Evolutionary conservation across 2,329 filamentous ascomycete species (phyloP), one percentile per base, ranked within the genome.

Genomic region (Monilinia polystroma): DNA sequence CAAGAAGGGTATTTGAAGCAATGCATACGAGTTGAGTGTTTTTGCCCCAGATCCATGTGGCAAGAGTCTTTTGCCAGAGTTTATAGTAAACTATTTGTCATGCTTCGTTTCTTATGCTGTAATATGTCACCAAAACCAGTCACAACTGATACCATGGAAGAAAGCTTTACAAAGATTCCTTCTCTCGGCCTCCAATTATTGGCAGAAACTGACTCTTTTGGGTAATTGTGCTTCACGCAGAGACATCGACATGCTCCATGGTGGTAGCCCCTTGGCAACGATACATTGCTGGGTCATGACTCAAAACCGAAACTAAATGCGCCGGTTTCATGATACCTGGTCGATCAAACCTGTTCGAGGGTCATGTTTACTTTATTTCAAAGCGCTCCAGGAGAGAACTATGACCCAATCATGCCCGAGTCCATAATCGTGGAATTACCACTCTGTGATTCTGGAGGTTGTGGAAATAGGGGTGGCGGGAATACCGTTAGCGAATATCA

Each of bases 401-500:
- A n/a, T 29, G 4, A 35, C n/a, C 43, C 26, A 60, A 35, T 20
- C 23, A 49, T 16, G 32, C 5, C 32, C 32, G 4, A 35, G 32
- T 35, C 26, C n/a, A 5, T 29, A 35, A 47, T 60, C 18, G 43
- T 60, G 26, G 26, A 5, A 43, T 60, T 35, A 18, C 26, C 29
- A 29, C 52, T 54, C 7, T 20, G 29, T 54, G 52, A 32, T 6
- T n/a, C 29, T 53, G 52, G 52, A 35, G 29, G 52, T 35, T n/a
- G 11, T 54, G 29, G 18, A 18, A 60, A 60, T 38, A 53, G 60
- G 49, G 51, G 51, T 18, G 11, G 16, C 29, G n/a, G 18, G 11
- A 35, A 45, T 23, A 11, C 23, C 38, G 23, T 63, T 63, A 55
- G 60, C 60, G 51, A 63, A 35, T 14, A 54, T 11, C 3, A 10